Conservation (phyloP, 108 stramenopile species). For the Aurantiochytrium sp. region DNA sequence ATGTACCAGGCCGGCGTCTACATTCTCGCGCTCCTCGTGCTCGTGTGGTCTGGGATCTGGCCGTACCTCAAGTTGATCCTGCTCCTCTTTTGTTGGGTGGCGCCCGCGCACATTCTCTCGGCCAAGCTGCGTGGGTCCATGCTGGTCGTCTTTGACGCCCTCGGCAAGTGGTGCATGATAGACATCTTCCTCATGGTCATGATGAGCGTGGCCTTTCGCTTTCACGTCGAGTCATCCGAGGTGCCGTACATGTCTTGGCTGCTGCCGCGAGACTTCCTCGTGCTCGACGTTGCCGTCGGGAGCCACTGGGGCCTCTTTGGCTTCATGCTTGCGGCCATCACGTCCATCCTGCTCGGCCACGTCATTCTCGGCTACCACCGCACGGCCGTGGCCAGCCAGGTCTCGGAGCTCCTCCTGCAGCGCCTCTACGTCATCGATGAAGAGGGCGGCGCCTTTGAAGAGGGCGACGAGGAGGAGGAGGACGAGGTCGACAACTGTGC, state of each 20-base stretch:
- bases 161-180: slow-evolving; percentile 84
- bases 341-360: slow-evolving; percentile 73
- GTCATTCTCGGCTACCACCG: slow-evolving; percentile 73
- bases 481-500: too few relatives aligned
- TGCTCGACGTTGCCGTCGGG: background rate
- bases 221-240: slow-evolving; percentile 63
- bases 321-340: slow-evolving; percentile 75
- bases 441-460: background rate
- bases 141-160: slow-evolving; percentile 69
- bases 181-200: slow-evolving; percentile 82
- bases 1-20: slow-evolving; percentile 79
- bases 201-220: slow-evolving; percentile 82
- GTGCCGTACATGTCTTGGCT: slow-evolving; percentile 63
- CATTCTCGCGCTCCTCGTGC: slow-evolving; percentile 70
- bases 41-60: slow-evolving; percentile 81
- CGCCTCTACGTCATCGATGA: background rate
- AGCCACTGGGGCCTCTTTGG: slow-evolving; percentile 69
- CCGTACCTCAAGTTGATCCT: slow-evolving; percentile 78
- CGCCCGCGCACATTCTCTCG: slow-evolving; percentile 38
- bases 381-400: background rate
- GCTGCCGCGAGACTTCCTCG: slow-evolving; percentile 50
- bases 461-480: background rate
- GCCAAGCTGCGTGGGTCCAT: slow-evolving; percentile 57
- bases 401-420: background rate
- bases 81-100: slow-evolving; percentile 68